phyloP scores from a whole-genome alignment of 2,329 filamentous ascomycete genomes.

The Penicillium sp. region DNA sequence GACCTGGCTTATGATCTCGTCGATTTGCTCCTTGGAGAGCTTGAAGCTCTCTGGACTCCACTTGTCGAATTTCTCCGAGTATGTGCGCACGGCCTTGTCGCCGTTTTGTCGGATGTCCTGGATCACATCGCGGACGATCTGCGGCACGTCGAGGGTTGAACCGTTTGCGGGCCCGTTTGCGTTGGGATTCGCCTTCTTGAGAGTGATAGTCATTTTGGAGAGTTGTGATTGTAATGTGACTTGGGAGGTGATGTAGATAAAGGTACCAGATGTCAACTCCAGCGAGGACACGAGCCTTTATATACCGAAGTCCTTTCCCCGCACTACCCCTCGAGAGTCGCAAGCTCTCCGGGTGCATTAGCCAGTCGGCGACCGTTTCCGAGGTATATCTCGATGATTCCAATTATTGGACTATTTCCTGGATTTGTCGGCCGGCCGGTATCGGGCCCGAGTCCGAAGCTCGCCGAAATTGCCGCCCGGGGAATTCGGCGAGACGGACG shows the following conservation, averaged over 20 bases:
- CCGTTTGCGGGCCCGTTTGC: not conserved
- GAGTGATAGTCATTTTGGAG: not conserved
- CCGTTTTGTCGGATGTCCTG: conserved; percentile 53
- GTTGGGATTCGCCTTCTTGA: not conserved
- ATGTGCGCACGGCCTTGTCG: conserved; percentile 54
- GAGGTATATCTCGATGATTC: not conserved
- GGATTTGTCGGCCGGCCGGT: not conserved
- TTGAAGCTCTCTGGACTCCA: conserved; percentile 58
- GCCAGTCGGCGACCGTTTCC: too few relatives aligned
- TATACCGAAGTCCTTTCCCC: not conserved
- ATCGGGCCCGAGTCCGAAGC: not conserved
- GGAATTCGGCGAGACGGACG: not conserved
- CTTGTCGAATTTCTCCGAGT: conserved; percentile 60
- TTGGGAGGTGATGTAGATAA: not conserved
- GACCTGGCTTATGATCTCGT: conserved; percentile 50
- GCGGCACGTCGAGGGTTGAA: conserved; percentile 32
- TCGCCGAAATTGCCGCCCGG: not conserved
- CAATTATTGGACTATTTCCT: not conserved
- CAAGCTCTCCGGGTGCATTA: not conserved
- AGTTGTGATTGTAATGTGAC: not conserved
- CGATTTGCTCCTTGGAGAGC: conserved; percentile 52
- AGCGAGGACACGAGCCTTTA: not conserved
- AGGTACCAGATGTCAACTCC: too few relatives aligned
- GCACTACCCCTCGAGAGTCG: not conserved
- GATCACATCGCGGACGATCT: conserved; percentile 56